Evolutionary conservation across 176 grass and related monocot species (phyloP).

Genomic region (Avena sativa): DNA sequence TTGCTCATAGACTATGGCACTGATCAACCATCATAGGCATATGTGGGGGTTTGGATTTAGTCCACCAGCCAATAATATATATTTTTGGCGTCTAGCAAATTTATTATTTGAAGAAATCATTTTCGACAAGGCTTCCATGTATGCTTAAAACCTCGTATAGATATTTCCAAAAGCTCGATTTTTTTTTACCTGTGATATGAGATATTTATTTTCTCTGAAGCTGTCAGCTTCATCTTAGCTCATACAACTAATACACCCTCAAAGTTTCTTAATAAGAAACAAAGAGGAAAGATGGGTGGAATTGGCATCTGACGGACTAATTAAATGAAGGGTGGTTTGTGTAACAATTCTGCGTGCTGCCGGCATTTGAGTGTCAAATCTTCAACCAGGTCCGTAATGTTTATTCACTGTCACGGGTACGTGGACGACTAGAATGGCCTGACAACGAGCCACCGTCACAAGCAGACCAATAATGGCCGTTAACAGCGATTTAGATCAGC

Average conservation of each 20-base stretch:
- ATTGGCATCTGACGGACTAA: neutral
- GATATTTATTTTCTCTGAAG: neutral
- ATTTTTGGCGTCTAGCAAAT: slow-evolving; percentile 11
- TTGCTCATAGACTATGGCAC: slow-evolving; percentile 38
- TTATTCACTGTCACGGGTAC: neutral
- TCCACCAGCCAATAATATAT: neutral
- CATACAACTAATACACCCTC: neutral
- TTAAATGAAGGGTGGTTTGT: neutral
- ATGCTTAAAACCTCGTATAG: neutral
- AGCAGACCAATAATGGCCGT: neutral
- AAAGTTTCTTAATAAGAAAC: neutral
- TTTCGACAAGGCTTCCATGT: neutral
- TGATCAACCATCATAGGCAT: slow-evolving; percentile 18
- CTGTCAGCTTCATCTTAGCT: slow-evolving; percentile 35
- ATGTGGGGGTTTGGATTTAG: neutral
- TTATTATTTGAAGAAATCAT: slow-evolving; percentile 21
- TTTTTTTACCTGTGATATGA: neutral
- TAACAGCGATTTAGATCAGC: neutral
- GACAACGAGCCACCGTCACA: neutral
- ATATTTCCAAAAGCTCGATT: neutral
- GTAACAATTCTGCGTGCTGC: neutral
- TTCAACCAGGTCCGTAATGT: neutral
- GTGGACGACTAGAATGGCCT: neutral
- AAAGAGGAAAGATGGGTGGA: neutral
- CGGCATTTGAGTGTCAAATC: neutral